Evolutionary conservation across 106 monocot species (phyloP).

Genomic region (Gastrodia elata): DNA sequence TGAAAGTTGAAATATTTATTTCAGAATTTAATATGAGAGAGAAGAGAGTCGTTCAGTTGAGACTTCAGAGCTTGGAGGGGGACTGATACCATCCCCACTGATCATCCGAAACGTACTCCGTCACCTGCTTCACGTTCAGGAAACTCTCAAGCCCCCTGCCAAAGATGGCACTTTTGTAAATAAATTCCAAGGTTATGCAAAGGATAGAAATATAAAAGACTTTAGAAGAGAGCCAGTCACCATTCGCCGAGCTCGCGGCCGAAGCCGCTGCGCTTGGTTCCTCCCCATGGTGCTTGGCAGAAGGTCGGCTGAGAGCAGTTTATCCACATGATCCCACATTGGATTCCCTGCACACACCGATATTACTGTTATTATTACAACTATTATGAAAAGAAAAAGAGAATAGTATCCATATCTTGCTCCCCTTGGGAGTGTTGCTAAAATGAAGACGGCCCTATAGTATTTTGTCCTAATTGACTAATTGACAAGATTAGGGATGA

Average conservation of each 20-base stretch:
- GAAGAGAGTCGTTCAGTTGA: no score
- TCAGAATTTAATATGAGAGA: no score
- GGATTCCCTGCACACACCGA: constrained; percentile 58
- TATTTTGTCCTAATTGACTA: no score
- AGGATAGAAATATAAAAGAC: background rate
- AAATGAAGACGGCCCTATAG: no score
- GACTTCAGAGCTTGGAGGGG: constrained; percentile 67
- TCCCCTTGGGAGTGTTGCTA: no score
- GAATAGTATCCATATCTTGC: no score
- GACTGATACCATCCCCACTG: constrained; percentile 83
- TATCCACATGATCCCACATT: constrained; percentile 75
- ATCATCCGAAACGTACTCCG: constrained; percentile 77
- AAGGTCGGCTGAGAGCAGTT: constrained; percentile 94
- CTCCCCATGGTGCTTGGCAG: constrained; percentile 97
- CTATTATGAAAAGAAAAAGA: no score
- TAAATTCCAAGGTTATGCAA: background rate
- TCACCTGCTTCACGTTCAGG: constrained; percentile 86
- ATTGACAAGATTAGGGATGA: no score
- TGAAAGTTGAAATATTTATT: no score
- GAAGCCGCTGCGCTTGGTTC: constrained; percentile 93
- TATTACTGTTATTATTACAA: no score
- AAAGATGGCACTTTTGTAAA: background rate
- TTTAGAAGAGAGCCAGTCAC: constrained; percentile 38
- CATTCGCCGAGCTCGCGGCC: constrained; percentile 95
- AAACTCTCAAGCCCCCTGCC: constrained; percentile 90